Evolutionary conservation across 2,329 filamentous ascomycete genomes (phyloP).

Genomic region (Bipolaris oryzae): DNA sequence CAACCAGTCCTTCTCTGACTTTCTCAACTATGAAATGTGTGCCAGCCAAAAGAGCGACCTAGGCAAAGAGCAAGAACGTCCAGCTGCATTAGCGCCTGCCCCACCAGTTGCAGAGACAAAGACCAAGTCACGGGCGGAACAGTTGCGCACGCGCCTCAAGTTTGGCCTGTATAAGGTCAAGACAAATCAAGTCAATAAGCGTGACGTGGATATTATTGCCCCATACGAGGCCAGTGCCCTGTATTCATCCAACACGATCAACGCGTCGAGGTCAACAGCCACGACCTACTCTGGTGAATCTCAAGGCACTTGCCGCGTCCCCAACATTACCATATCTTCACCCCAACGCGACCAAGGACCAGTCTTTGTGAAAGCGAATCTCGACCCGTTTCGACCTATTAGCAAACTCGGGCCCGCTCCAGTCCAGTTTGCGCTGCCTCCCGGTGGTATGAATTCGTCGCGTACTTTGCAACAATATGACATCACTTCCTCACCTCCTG

Average conservation of each 20-base stretch:
- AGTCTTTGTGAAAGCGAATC: conserved; percentile 37
- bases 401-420: conserved; percentile 47
- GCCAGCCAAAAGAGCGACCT: conserved; percentile 49
- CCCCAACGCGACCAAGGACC: conserved; percentile 29
- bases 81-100: conserved; percentile 12
- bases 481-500: conserved; percentile 40
- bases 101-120: conserved; percentile 14
- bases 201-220: conserved; percentile 62
- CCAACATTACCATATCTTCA: conserved; percentile 41
- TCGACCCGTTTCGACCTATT: conserved; percentile 40
- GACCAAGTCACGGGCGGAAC: conserved; percentile 64
- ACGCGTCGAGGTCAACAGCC: conserved; percentile 29
- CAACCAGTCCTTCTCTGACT: conserved; percentile 54
- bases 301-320: conserved; percentile 21
- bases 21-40: conserved; percentile 55
- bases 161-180: conserved; percentile 77
- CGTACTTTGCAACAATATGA: conserved; percentile 42
- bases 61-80: conserved; percentile 10
- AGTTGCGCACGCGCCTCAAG: conserved; percentile 70
- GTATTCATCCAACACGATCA: conserved; percentile 21
- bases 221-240: conserved; percentile 33
- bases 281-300: conserved; percentile 25
- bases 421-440: conserved; percentile 42
- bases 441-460: conserved; percentile 41
- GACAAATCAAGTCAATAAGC: conserved; percentile 72